Conservation (phyloP, 179 eudicot species). For the Patellifolia procumbens region DNA sequence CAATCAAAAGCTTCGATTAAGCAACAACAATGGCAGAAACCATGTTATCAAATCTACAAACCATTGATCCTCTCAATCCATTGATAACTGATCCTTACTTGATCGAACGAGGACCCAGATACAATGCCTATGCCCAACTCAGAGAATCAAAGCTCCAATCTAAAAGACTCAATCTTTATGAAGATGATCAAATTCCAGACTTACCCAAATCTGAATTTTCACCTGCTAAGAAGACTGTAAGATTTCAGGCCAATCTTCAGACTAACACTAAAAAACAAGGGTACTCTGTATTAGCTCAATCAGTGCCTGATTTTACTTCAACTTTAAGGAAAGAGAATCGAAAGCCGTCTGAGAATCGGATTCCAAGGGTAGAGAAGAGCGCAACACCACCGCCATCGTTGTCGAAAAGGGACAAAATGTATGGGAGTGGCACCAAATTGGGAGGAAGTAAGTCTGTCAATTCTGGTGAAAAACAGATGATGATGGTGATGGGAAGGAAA, state of each 20-base stretch:
- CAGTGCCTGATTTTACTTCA: conserved; percentile 79
- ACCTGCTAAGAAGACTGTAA: conserved; percentile 41
- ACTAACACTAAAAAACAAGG: conserved; percentile 34
- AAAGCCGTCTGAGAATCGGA: conserved; percentile 48
- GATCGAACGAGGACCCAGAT: conserved; percentile 60
- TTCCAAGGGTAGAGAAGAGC: conserved; percentile 30
- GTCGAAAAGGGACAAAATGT: conserved; percentile 44
- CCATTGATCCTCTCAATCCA: conserved; percentile 38
- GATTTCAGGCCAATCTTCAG: conserved; percentile 40
- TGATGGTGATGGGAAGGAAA: conserved; percentile 53
- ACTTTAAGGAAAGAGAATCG: conserved; percentile 72
- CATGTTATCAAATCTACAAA: neutral
- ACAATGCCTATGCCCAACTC: conserved; percentile 51
- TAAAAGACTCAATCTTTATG: conserved; percentile 24
- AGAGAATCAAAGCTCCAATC: conserved; percentile 52
- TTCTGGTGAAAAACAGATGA: conserved; percentile 58
- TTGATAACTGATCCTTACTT: conserved; percentile 43
- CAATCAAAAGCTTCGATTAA: neutral
- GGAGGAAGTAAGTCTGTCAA: conserved; percentile 53
- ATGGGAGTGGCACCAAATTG: conserved; percentile 39
- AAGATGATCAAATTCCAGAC: conserved; percentile 20
- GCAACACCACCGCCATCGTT: conserved; percentile 37
- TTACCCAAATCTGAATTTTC: conserved; percentile 31
- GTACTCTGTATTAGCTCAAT: conserved; percentile 63
- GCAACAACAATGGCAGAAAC: conserved; percentile 28